phyloP scores from a whole-genome alignment of 2,329 filamentous ascomycete genomes.

The Leptodontidium sp. region DNA sequence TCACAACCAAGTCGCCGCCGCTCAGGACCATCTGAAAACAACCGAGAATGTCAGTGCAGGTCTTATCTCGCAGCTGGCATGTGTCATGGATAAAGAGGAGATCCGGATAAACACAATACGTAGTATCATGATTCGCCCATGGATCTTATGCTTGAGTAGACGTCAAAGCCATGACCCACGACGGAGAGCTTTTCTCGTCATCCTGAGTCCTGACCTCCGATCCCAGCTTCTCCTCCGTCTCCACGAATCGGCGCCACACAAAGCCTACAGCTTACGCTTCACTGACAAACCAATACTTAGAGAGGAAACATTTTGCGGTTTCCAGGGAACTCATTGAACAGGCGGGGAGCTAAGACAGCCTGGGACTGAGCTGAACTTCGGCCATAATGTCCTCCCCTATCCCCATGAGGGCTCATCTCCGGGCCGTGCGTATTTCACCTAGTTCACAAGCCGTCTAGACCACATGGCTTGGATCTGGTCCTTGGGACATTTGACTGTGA shows the following conservation, averaged over 20 bases:
- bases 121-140: conserved; percentile 8
- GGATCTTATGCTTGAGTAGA: neutral
- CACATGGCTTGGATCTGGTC: conserved; percentile 7
- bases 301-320: conserved; percentile 1
- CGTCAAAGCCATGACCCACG: neutral
- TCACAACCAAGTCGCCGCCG: neutral
- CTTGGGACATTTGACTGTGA: conserved; percentile 3
- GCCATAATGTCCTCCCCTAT: neutral
- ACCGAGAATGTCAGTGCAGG: conserved; percentile 3
- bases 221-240: neutral
- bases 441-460: neutral
- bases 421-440: conserved; percentile 15
- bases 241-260: conserved; percentile 4
- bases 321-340: neutral
- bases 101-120: neutral
- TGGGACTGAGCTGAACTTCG: neutral
- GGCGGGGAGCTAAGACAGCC: neutral
- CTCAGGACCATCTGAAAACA: neutral
- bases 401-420: conserved; percentile 14
- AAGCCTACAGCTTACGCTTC: conserved; percentile 9
- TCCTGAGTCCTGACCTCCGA: neutral
- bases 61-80: neutral
- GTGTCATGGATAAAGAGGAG: conserved; percentile 7
- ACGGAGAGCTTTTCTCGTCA: neutral
- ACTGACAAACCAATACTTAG: conserved; percentile 7